Evolutionary conservation across 768 basidiomycete species (phyloP).

Genomic region (Pisolithus microcarpus): DNA sequence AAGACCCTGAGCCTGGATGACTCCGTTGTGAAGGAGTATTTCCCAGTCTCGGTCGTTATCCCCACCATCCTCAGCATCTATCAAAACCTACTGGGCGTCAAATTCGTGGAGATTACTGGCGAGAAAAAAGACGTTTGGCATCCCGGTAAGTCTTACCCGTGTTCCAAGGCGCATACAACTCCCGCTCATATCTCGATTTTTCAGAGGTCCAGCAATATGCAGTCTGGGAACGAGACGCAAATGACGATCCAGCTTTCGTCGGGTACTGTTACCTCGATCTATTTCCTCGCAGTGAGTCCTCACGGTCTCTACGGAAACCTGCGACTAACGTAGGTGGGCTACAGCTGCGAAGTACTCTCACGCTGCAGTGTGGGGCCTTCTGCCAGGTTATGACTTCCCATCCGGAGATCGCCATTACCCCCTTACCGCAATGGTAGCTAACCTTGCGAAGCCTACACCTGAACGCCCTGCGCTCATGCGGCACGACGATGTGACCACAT

Average conservation of each 20-base stretch:
- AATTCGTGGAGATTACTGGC: conserved; percentile 49
- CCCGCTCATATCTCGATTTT: neutral
- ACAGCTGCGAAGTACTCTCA: conserved; percentile 75
- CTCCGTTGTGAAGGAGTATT: conserved; percentile 78
- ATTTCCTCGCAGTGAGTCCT: conserved; percentile 63
- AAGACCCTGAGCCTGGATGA: conserved; percentile 66
- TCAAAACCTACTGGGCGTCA: conserved; percentile 72
- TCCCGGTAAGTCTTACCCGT: conserved; percentile 45
- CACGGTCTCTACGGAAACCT: neutral
- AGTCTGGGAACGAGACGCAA: conserved; percentile 77
- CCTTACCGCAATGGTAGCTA: conserved; percentile 81
- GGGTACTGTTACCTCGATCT: conserved; percentile 87
- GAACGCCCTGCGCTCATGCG: conserved; percentile 78
- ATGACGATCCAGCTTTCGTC: conserved; percentile 62
- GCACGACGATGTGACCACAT: conserved; percentile 84
- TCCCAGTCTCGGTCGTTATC: conserved; percentile 79
- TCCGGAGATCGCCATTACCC: conserved; percentile 65
- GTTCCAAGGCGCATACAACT: neutral
- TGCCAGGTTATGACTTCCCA: conserved; percentile 53
- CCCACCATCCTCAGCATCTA: conserved; percentile 79
- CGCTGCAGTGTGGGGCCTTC: conserved; percentile 77
- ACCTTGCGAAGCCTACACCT: conserved; percentile 78
- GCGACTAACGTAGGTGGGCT: neutral
- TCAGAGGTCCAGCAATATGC: conserved; percentile 76
- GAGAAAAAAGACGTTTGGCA: conserved; percentile 70